phyloP scores from a whole-genome alignment of 495 filamentous ascomycete species.

The Ascodesmis nigricans region DNA sequence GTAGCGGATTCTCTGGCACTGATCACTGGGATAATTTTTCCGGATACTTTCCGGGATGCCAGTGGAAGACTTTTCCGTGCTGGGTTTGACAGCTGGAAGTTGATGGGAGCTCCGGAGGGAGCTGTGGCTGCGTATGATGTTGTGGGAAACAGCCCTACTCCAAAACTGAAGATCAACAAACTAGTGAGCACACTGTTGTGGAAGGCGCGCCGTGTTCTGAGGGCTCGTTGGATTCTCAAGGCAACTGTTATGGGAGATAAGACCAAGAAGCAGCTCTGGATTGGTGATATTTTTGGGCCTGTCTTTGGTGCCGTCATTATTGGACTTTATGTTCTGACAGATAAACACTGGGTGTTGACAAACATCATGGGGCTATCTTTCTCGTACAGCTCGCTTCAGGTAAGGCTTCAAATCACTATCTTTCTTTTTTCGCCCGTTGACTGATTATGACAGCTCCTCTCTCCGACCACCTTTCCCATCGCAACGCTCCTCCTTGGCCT shows the following conservation, averaged over 20 bases:
- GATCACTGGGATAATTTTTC: slow-evolving; percentile 48
- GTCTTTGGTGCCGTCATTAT: slow-evolving; percentile 36
- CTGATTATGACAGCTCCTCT: slow-evolving; percentile 38
- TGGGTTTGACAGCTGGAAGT: slow-evolving; percentile 16
- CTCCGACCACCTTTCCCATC: slow-evolving; percentile 71
- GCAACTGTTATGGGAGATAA: slow-evolving; percentile 7
- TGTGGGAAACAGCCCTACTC: slow-evolving; percentile 3
- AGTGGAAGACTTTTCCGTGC: slow-evolving; percentile 25
- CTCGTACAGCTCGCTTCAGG: slow-evolving; percentile 49
- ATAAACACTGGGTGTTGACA: slow-evolving; percentile 57
- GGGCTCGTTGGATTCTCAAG: slow-evolving; percentile 26
- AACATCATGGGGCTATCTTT: slow-evolving; percentile 76
- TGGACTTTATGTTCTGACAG: slow-evolving; percentile 44
- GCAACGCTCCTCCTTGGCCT: slow-evolving; percentile 54
- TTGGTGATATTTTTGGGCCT: slow-evolving; percentile 37
- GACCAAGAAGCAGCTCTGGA: slow-evolving; percentile 14
- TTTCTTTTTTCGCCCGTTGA: too few species aligned
- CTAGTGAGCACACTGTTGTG: slow-evolving; percentile 13
- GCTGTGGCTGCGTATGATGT: slow-evolving; percentile 3
- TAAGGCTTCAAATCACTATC: slow-evolving; percentile 1
- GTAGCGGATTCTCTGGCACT: slow-evolving; percentile 45
- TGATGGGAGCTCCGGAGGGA: slow-evolving; percentile 5
- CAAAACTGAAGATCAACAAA: background rate
- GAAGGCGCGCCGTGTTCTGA: slow-evolving; percentile 26
- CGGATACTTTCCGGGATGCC: slow-evolving; percentile 32